Base-by-base conservation (phyloP, 768 basidiomycete species). In the Auricularia heimuer region DNA sequence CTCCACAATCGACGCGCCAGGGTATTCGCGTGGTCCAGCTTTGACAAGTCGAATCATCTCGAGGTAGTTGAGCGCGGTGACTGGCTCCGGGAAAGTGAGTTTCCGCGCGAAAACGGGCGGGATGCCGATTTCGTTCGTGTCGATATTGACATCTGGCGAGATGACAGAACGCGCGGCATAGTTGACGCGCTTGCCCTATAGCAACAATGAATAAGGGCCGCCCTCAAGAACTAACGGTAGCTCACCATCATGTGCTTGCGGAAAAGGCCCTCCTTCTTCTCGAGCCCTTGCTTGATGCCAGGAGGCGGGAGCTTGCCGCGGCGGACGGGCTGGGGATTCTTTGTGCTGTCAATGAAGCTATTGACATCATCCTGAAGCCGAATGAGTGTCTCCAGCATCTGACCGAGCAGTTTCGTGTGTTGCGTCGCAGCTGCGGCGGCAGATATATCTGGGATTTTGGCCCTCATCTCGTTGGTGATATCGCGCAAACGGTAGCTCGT, bases 111-210 rank as follows among this genome's bases (percentile, higher is more conserved):
- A 99, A 62, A 98, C 90, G 36, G 97, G 97, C 4, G 97, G 97
- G 34, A 99, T 86, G 47, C 97, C 97, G 64, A 99, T 99, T 76
- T 99, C 97, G 74, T 92, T 95, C 36, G 97, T 92, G 76, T 99
- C 97, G 69, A 99, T 98, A 76, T 98, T 98, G 70, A 98, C 91
- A 73, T 99, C 97, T 11, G 97, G 97, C 18, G 97, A 99, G 69
- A 99, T 99, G 72, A 99, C 97, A n/a, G 97, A 99, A 68, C 97
- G 94, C 24, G 97, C 97, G 51, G 97, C 95, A 74, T 96, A 97
- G 75, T 99, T 98, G 67, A 99, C 97, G 72, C 97, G 94, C 80
- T 99, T 99, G 10, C 97, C 97, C 95, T 98, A 65, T 36, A 29
- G 29, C 29, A 29, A 29, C 0, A 29, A 29, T 29, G 29, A 29